phyloP scores from a whole-genome alignment of 2,329 filamentous ascomycete species.

The Apiospora aurea region DNA sequence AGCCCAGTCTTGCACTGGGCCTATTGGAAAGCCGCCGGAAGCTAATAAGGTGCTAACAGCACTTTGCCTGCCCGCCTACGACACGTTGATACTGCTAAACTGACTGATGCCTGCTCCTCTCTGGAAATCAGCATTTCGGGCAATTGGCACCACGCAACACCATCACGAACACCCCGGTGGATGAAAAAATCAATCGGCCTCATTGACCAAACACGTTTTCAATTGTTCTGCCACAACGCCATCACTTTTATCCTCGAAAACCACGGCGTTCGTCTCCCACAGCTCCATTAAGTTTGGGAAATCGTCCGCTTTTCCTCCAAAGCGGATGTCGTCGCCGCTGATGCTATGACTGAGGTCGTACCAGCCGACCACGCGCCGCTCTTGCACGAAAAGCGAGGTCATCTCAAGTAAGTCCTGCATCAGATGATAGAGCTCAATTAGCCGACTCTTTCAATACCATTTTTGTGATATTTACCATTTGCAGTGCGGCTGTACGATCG shows the following conservation, averaged over 20 bases:
- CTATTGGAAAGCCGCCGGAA: conserved; percentile 21
- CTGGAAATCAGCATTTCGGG: conserved; percentile 17
- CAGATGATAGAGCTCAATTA: conserved; percentile 56
- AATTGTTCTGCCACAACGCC: conserved; percentile 44
- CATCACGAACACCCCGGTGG: conserved; percentile 28
- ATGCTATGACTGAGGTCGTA: conserved; percentile 77
- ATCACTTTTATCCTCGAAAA: conserved; percentile 46
- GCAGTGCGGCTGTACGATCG: conserved; percentile 77
- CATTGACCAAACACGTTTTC: conserved; percentile 31
- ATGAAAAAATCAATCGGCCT: conserved; percentile 35
- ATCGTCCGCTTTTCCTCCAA: conserved; percentile 65
- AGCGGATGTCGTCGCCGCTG: conserved; percentile 74
- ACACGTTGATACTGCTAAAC: conserved; percentile 20
- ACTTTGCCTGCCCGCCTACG: conserved; percentile 15
- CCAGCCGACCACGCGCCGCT: conserved; percentile 70
- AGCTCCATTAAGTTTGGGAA: conserved; percentile 44
- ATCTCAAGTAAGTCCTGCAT: conserved; percentile 62
- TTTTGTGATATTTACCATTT: conserved; percentile 52
- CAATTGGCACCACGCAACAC: conserved; percentile 26
- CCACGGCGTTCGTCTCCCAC: conserved; percentile 41
- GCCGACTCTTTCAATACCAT: conserved; percentile 55
- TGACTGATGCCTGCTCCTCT: conserved; percentile 21
- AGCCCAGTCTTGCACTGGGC: conserved; percentile 9
- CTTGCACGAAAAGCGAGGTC: conserved; percentile 69
- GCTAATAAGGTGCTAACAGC: conserved; percentile 19